phyloP scores from a whole-genome alignment of 2,329 filamentous ascomycete species.

The Penicillium janthinellum region DNA sequence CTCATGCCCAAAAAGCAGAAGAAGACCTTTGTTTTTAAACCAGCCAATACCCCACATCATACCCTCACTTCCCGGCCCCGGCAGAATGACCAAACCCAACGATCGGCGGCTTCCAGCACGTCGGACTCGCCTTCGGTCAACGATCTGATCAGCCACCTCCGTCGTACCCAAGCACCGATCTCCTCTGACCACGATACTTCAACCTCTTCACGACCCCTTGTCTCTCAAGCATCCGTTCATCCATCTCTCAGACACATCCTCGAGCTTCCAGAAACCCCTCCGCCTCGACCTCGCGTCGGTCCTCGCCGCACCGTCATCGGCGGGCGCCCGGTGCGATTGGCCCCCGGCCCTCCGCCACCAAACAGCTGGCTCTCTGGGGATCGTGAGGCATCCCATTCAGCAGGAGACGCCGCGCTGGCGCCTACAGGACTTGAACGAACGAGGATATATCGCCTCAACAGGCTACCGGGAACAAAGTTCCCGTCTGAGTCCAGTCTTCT shows the following conservation, averaged over 20 bases:
- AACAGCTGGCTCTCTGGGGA: constrained; percentile 46
- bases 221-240: constrained; percentile 44
- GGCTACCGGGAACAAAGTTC: constrained; percentile 44
- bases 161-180: constrained; percentile 42
- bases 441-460: constrained; percentile 37
- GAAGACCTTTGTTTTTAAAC: constrained; percentile 42
- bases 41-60: constrained; percentile 43
- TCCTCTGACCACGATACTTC: constrained; percentile 23
- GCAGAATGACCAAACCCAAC: constrained; percentile 31
- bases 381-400: background rate
- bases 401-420: constrained; percentile 13
- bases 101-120: constrained; percentile 22
- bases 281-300: constrained; percentile 45
- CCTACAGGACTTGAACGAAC: constrained; percentile 9
- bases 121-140: constrained; percentile 45
- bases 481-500: constrained; percentile 48
- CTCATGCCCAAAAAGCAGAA: constrained; percentile 53
- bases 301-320: constrained; percentile 36
- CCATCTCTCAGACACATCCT: constrained; percentile 49
- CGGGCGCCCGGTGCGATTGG: constrained; percentile 37
- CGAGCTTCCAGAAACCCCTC: constrained; percentile 46
- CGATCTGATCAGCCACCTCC: constrained; percentile 51
- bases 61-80: constrained; percentile 36
- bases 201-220: constrained; percentile 19
- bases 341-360: constrained; percentile 50